Evolutionary conservation across 83 land plant genomes (phyloP).

Genomic region (Picea abies): DNA sequence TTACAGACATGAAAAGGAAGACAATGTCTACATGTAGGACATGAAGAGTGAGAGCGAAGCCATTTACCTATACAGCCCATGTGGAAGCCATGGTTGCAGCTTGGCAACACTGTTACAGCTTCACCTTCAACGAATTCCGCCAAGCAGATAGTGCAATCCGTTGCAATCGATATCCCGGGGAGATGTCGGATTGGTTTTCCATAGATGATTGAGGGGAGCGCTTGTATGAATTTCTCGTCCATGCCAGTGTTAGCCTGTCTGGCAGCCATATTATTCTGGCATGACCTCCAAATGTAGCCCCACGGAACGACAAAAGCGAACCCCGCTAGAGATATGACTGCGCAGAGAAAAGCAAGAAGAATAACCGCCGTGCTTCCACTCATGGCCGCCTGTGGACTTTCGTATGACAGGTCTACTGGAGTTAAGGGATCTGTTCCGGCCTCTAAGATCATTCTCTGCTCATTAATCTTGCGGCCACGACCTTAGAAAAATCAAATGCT

Average conservation of each 20-base stretch:
- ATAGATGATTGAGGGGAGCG: constrained; percentile 30
- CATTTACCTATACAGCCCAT: no score
- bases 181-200: constrained; percentile 17
- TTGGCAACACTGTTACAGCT: constrained; percentile 12
- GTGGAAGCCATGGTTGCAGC: no score
- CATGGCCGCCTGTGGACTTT: neutral
- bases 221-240: constrained; percentile 37
- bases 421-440: no score
- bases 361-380: neutral
- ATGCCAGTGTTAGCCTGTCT: neutral
- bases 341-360: neutral
- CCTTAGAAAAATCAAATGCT: no score
- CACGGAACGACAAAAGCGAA: neutral
- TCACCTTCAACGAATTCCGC: constrained; percentile 28
- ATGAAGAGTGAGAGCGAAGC: no score
- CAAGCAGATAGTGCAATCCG: constrained; percentile 16
- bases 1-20: neutral
- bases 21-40: constrained; percentile 36
- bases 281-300: neutral
- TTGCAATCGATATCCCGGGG: constrained; percentile 9
- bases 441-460: no score
- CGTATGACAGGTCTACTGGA: neutral
- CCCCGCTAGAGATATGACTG: no score
- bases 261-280: neutral
- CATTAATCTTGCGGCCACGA: no score